A percentile compares a stretch with the other conserved stretches of the same genome.
Evolutionary conservation across 116 monocot genomes (phyloP).

Genomic region (Dioscorea cayenensis): DNA sequence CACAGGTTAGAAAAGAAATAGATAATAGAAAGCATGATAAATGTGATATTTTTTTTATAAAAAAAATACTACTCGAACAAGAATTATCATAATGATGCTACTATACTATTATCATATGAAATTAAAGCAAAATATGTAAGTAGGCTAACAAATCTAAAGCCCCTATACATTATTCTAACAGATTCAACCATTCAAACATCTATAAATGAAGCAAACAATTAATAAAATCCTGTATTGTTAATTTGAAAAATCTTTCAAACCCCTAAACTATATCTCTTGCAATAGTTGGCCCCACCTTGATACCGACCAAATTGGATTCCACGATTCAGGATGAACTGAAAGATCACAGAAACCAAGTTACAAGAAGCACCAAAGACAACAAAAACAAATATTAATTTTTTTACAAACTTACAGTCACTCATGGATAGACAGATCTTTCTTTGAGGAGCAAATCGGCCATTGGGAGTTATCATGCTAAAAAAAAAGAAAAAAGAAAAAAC

Average conservation of each 20-base stretch:
- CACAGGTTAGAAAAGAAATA: slow-evolving; percentile 17
- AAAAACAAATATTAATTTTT: neutral
- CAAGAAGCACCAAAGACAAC: neutral
- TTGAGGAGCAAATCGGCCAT: slow-evolving; percentile 90
- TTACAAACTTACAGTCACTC: slow-evolving; percentile 91
- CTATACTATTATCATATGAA: too few relatives aligned
- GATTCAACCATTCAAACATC: too few relatives aligned
- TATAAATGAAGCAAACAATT: too few relatives aligned
- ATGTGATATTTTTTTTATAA: too few relatives aligned
- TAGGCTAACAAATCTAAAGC: too few relatives aligned
- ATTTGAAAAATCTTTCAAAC: too few relatives aligned
- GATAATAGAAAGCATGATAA: too few relatives aligned
- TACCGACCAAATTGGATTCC: slow-evolving; percentile 99
- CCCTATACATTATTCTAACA: too few relatives aligned
- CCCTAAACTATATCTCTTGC: neutral
- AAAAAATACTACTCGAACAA: too few relatives aligned
- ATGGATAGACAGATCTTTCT: slow-evolving; percentile 95
- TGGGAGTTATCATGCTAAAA: slow-evolving; percentile 93
- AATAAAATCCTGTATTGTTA: too few relatives aligned
- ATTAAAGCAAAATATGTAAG: too few relatives aligned
- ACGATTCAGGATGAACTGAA: slow-evolving; percentile 98
- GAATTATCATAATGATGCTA: too few relatives aligned
- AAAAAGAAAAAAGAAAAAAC: neutral
- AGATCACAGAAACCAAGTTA: slow-evolving; percentile 17
- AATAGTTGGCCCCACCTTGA: slow-evolving; percentile 55